A percentile compares a stretch with the other conserved stretches of the same genome.
These are phyloP conservation scores for Lophiostoma macrostomum DNA, from an alignment of 495 filamentous ascomycete species.

Conservation along the genomic window DNA sequence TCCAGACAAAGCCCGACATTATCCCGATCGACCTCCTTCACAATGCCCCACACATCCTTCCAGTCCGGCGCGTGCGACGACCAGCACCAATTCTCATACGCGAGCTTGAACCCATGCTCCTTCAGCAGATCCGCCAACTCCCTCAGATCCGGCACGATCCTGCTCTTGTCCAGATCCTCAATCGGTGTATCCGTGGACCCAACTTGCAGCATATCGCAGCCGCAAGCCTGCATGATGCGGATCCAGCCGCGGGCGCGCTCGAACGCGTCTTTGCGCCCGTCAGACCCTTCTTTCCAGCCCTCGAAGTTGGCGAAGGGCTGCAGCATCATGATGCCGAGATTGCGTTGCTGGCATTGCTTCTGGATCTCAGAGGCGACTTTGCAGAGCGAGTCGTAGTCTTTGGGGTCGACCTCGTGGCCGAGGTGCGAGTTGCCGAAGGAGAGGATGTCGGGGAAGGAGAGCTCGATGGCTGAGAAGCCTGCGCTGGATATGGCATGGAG, in stretches of 20 bases:
- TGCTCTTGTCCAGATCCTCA: slow-evolving; percentile 49
- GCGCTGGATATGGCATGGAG: slow-evolving; percentile 64
- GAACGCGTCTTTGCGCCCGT: slow-evolving; percentile 64
- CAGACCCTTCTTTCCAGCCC: slow-evolving; percentile 61
- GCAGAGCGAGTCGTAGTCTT: slow-evolving; percentile 57
- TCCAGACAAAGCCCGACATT: slow-evolving; percentile 79
- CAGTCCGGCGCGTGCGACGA: slow-evolving; percentile 66
- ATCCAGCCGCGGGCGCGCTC: slow-evolving; percentile 66
- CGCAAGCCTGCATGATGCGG: slow-evolving; percentile 65
- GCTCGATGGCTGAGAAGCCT: slow-evolving; percentile 68
- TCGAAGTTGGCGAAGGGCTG: slow-evolving; percentile 82
- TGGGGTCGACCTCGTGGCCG: slow-evolving; percentile 48
- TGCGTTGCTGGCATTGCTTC: slow-evolving; percentile 50
- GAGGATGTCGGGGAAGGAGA: slow-evolving; percentile 73
- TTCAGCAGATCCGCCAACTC: slow-evolving; percentile 64
- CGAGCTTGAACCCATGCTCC: slow-evolving; percentile 55
- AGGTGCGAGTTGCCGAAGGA: slow-evolving; percentile 55
- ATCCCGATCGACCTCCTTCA: slow-evolving; percentile 54
- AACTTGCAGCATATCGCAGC: slow-evolving; percentile 73
- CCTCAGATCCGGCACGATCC: slow-evolving; percentile 59
- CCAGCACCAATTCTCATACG: slow-evolving; percentile 89
- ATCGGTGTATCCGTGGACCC: slow-evolving; percentile 63
- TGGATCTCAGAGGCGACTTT: slow-evolving; percentile 52
- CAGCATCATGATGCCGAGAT: slow-evolving; percentile 65
- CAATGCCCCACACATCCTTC: slow-evolving; percentile 66